A percentile compares a stretch with the other conserved stretches of the same genome.
These are phyloP conservation scores for Dipodascopsis tothii DNA, from an alignment of 805 yeast species.

Conservation along the genomic window DNA sequence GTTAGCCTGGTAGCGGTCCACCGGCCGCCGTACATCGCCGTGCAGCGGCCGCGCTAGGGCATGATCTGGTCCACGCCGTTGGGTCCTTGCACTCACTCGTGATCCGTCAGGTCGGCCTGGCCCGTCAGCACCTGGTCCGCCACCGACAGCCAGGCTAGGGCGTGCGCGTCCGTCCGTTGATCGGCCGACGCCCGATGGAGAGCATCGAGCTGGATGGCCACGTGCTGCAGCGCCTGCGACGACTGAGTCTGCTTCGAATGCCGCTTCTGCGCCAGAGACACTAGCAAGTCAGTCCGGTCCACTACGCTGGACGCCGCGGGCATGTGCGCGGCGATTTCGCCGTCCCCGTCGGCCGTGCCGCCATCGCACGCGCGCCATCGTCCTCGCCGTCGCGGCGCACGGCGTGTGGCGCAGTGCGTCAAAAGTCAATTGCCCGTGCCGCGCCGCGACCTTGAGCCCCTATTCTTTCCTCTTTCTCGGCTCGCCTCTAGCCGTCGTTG, in stretches of 20 bases:
- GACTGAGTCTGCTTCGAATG: constrained; percentile 7
- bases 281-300: constrained; percentile 7
- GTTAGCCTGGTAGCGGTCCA: neutral
- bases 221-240: constrained; percentile 18
- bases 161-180: neutral
- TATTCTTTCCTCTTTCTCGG: no score
- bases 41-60: no score
- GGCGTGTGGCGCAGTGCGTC: no score
- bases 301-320: constrained; percentile 8
- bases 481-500: no score
- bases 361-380: no score
- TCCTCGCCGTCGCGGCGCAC: no score
- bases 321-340: no score
- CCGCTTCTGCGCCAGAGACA: constrained; percentile 11
- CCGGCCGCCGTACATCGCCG: no score
- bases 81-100: constrained; percentile 14
- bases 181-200: constrained; percentile 3
- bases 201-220: constrained; percentile 15
- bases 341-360: no score
- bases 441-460: no score
- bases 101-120: constrained; percentile 7
- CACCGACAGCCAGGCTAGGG: constrained; percentile 1
- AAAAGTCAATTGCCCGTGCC: no score
- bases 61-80: no score
- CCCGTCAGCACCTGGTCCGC: constrained; percentile 7